Percentiles rank a stretch among this genome's conserved stretches.
Conservation (phyloP, 2,329 filamentous ascomycete species). For the Neoscytalidium dimidiatum region DNA sequence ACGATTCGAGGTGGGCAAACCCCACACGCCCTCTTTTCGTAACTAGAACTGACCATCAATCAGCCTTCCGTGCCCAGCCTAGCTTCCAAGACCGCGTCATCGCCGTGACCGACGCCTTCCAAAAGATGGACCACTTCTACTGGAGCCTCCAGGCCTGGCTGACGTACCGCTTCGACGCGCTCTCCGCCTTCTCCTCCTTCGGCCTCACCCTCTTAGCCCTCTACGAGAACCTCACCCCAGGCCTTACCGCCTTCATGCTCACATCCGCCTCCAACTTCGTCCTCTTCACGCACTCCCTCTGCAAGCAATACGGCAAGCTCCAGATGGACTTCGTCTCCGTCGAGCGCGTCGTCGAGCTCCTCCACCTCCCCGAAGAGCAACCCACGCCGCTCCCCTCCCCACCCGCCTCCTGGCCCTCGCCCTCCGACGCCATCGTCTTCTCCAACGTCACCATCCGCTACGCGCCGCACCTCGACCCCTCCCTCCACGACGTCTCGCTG, state of each 20-base stretch:
- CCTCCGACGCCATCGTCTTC: slow-evolving; percentile 66
- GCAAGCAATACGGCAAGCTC: slow-evolving; percentile 77
- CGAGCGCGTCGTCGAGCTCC: slow-evolving; percentile 79
- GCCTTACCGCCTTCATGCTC: slow-evolving; percentile 81
- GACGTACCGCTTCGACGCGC: slow-evolving; percentile 72
- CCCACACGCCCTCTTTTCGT: not conserved
- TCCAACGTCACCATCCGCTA: slow-evolving; percentile 78
- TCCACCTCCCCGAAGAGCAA: slow-evolving; percentile 75
- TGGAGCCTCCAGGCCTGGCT: slow-evolving; percentile 86
- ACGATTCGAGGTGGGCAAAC: slow-evolving; percentile 63
- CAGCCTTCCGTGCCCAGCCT: slow-evolving; percentile 75
- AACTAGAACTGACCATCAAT: slow-evolving; percentile 25
- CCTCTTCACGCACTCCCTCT: slow-evolving; percentile 69
- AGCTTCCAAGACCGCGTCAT: slow-evolving; percentile 82
- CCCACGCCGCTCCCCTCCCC: slow-evolving; percentile 69
- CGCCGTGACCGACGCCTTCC: slow-evolving; percentile 80
- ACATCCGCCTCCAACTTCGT: slow-evolving; percentile 70
- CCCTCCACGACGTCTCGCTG: slow-evolving; percentile 68
- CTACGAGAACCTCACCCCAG: slow-evolving; percentile 72
- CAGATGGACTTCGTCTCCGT: slow-evolving; percentile 93
- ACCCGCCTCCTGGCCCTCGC: slow-evolving; percentile 75
- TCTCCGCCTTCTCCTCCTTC: slow-evolving; percentile 75
- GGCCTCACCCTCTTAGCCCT: slow-evolving; percentile 73
- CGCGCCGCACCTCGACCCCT: slow-evolving; percentile 73
- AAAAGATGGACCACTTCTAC: slow-evolving; percentile 95